A percentile compares a stretch with the other conserved stretches of the same genome.
Evolutionary conservation across 1,284 basidiomycete species (phyloP).

Genomic region (Heterobasidion occidentale): DNA sequence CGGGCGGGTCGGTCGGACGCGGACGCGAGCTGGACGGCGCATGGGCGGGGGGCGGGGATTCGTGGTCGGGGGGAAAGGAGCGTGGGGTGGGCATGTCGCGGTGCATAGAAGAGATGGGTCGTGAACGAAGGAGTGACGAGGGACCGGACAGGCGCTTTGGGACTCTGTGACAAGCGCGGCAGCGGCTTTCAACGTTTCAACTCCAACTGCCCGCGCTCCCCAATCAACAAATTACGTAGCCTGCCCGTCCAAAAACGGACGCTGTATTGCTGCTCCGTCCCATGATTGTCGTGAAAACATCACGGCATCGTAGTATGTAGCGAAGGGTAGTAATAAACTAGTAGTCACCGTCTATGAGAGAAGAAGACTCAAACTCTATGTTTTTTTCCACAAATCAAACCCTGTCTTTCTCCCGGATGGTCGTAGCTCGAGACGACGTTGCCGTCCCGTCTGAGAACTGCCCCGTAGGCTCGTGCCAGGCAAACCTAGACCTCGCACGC

Average conservation of each 20-base stretch:
- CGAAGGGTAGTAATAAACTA: too few relatives aligned
- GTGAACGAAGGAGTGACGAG: neutral
- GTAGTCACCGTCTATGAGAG: too few relatives aligned
- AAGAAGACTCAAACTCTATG: neutral
- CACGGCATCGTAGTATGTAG: too few relatives aligned
- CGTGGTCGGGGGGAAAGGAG: constrained; percentile 15
- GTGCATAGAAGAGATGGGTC: neutral
- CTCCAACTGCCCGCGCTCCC: neutral
- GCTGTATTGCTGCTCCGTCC: neutral
- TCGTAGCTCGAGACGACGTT: neutral
- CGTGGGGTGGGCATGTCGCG: constrained; percentile 6
- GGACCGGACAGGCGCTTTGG: too few relatives aligned
- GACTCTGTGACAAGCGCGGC: neutral
- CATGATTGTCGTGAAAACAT: neutral
- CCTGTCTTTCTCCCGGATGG: constrained; percentile 1
- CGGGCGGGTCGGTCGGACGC: constrained; percentile 8
- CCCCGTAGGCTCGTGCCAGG: constrained; percentile 27
- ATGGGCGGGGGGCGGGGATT: constrained; percentile 2
- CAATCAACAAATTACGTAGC: neutral
- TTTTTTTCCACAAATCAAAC: neutral
- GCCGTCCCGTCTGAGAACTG: neutral
- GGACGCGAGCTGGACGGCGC: constrained; percentile 12
- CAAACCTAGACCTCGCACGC: constrained; percentile 45
- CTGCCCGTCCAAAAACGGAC: neutral
- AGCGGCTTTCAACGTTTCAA: neutral